Conservation (phyloP, 176 grass and related monocot species). For the Ampelocalamus luodianensis region DNA sequence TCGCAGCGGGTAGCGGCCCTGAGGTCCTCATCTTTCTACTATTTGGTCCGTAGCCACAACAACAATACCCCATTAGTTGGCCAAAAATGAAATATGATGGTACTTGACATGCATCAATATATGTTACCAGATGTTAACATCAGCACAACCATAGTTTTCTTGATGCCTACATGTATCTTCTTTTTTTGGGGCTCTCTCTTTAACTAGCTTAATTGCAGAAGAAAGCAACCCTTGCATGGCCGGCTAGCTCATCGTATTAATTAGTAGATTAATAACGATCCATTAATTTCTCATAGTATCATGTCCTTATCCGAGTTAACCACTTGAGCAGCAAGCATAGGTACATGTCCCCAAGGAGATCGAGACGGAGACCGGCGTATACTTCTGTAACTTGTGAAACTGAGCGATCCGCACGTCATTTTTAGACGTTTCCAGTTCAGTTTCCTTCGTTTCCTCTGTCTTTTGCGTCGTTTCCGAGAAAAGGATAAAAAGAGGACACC, state of each 20-base stretch:
- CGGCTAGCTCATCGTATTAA: not conserved
- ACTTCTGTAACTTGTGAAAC: not conserved
- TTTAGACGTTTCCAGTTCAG: not conserved
- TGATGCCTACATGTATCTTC: constrained; percentile 43
- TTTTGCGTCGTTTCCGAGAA: constrained; percentile 27
- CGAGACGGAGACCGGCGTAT: not conserved
- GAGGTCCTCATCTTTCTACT: no score
- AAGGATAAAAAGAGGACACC: not conserved
- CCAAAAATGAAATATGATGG: not conserved
- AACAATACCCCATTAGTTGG: not conserved
- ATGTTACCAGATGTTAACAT: not conserved
- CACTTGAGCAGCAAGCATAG: not conserved
- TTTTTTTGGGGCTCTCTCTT: constrained; percentile 1
- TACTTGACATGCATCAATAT: not conserved
- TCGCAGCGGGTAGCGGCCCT: no score
- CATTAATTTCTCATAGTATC: constrained; percentile 25
- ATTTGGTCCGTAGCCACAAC: no score
- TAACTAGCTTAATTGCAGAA: constrained; percentile 15
- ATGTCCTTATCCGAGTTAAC: constrained; percentile 16
- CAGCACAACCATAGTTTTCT: not conserved
- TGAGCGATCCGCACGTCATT: not conserved
- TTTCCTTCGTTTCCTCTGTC: not conserved
- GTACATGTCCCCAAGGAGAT: not conserved
- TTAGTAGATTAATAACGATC: not conserved
- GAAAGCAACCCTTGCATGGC: constrained; percentile 30